phyloP scores from a whole-genome alignment of 2,329 filamentous ascomycete species.

The Aspergillus uvarum region DNA sequence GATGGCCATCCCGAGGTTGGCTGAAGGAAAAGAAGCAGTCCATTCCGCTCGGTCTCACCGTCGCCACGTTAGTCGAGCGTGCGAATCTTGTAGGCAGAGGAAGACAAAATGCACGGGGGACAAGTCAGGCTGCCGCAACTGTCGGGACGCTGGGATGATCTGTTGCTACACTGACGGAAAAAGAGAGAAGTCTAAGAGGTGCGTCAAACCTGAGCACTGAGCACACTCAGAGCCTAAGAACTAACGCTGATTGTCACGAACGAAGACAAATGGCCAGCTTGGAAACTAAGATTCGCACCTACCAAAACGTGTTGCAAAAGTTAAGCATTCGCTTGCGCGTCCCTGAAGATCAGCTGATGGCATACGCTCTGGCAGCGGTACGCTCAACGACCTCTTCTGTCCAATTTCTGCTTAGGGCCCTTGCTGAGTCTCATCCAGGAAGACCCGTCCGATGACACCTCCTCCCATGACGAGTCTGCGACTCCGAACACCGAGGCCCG shows the following conservation, averaged over 20 bases:
- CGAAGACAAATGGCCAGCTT: constrained; percentile 42
- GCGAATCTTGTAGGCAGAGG: constrained; percentile 46
- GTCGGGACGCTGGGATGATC: constrained; percentile 43
- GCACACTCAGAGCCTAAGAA: neutral
- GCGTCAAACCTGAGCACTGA: constrained; percentile 4
- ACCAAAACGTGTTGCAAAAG: constrained; percentile 41
- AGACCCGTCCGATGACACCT: constrained; percentile 23
- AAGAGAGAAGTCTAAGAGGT: constrained; percentile 48
- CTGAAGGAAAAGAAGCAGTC: constrained; percentile 34
- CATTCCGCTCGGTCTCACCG: constrained; percentile 38
- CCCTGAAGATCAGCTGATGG: constrained; percentile 38
- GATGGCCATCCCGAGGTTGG: constrained; percentile 39
- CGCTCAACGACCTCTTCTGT: constrained; percentile 9
- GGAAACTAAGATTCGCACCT: constrained; percentile 43
- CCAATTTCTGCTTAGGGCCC: neutral
- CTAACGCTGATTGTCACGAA: neutral
- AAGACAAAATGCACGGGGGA: constrained; percentile 51
- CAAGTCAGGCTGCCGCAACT: constrained; percentile 45
- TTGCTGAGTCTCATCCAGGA: constrained; percentile 27
- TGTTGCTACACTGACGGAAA: constrained; percentile 50
- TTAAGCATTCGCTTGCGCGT: constrained; percentile 38
- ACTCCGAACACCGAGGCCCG: neutral
- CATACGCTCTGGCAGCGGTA: constrained; percentile 34
- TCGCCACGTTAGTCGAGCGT: constrained; percentile 42
- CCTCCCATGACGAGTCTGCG: constrained; percentile 17